phyloP scores from a whole-genome alignment of 495 filamentous ascomycete species.

The Beverwykella pulmonaria region DNA sequence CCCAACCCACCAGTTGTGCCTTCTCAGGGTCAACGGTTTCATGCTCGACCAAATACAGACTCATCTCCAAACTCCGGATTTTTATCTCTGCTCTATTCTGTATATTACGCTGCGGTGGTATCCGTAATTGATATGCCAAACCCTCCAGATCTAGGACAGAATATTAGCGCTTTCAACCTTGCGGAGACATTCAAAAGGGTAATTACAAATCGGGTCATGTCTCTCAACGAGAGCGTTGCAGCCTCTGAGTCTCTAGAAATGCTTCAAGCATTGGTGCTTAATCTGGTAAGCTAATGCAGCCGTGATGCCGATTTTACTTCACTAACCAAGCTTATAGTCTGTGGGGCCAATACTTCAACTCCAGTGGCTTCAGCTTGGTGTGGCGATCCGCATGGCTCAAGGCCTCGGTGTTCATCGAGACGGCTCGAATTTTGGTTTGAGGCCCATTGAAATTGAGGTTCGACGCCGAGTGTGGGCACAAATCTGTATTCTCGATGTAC shows the following conservation, averaged over 20 bases:
- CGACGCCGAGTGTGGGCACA: slow-evolving; percentile 32
- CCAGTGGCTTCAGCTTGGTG: slow-evolving; percentile 19
- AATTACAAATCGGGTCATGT: slow-evolving; percentile 5
- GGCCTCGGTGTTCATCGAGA: slow-evolving; percentile 29
- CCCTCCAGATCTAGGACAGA: slow-evolving; percentile 13
- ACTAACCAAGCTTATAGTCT: background rate
- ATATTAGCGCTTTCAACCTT: slow-evolving; percentile 16
- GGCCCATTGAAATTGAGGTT: slow-evolving; percentile 27
- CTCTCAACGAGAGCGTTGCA: background rate
- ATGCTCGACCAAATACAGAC: background rate
- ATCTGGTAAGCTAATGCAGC: slow-evolving; percentile 16
- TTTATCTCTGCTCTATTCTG: slow-evolving; percentile 9
- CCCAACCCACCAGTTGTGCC: background rate
- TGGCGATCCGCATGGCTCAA: slow-evolving; percentile 23
- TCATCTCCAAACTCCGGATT: slow-evolving; percentile 1
- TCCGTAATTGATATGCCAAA: slow-evolving; percentile 17
- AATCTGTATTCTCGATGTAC: slow-evolving; percentile 28
- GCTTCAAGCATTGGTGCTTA: slow-evolving; percentile 26
- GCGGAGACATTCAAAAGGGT: slow-evolving; percentile 13
- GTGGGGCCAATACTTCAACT: background rate
- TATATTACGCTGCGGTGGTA: slow-evolving; percentile 29
- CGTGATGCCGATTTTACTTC: background rate
- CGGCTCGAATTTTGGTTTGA: slow-evolving; percentile 11
- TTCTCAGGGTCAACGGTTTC: background rate
- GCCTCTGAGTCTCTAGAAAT: slow-evolving; percentile 15